phyloP scores from a whole-genome alignment of 2,329 filamentous ascomycete species.

The Fusarium graminum region DNA sequence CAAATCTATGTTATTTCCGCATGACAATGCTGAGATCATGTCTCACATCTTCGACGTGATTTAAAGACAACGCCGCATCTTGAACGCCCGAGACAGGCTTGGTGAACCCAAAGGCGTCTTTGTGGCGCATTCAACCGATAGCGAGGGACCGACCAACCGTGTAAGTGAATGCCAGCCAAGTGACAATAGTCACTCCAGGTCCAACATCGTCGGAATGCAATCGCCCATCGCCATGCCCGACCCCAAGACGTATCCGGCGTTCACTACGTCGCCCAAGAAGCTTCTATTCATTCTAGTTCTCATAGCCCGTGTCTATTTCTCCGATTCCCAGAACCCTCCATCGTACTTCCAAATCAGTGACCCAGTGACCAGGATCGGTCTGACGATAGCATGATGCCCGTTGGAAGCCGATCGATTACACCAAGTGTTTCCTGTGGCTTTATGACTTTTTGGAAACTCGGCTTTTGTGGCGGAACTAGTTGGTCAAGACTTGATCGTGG shows the following conservation, averaged over 20 bases:
- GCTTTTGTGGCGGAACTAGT: not conserved
- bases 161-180: not conserved
- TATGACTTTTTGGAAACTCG: not conserved
- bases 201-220: conserved; percentile 19
- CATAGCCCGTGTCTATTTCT: rapidly evolving
- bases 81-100: not conserved
- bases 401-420: not conserved
- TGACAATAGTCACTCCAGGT: not conserved
- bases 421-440: not conserved
- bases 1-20: not conserved
- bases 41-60: conserved; percentile 7
- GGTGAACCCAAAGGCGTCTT: not conserved
- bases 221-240: conserved; percentile 19
- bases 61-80: conserved; percentile 3
- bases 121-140: not conserved
- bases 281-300: conserved; percentile 10
- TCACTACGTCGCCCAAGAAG: not conserved
- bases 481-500: not conserved
- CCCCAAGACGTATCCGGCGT: conserved; percentile 31
- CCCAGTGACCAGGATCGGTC: not conserved
- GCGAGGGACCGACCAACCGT: not conserved
- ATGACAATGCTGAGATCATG: not conserved
- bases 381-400: not conserved
- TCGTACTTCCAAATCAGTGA: not conserved
- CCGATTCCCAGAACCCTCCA: not conserved